Evolutionary conservation across 345 rosid species (phyloP).

Genomic region (Kernera saxatilis): DNA sequence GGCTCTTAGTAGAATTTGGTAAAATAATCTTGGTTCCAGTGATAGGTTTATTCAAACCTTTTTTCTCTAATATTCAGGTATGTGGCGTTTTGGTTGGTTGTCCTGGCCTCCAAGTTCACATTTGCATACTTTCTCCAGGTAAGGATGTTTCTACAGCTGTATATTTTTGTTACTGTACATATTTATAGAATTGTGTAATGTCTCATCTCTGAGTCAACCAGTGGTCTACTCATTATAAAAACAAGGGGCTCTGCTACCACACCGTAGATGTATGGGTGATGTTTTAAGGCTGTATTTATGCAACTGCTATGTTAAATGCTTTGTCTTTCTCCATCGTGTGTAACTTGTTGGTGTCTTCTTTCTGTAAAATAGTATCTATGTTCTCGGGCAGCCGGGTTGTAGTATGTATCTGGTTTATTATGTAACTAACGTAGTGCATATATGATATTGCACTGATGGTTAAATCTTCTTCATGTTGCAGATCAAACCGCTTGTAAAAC

Average conservation of each 20-base stretch:
- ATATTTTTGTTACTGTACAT: background rate
- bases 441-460: constrained; percentile 3
- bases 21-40: background rate
- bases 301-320: too few relatives aligned
- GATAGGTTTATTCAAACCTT: background rate
- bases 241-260: background rate
- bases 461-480: constrained; percentile 34
- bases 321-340: background rate
- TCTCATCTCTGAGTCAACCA: background rate
- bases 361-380: too few relatives aligned
- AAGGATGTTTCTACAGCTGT: constrained; percentile 34
- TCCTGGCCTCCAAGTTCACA: constrained; percentile 75
- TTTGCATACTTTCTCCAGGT: constrained; percentile 99
- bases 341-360: background rate
- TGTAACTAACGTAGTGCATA: background rate
- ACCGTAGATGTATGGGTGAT: background rate
- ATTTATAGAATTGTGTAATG: background rate
- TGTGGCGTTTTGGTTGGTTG: constrained; percentile 90
- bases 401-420: background rate
- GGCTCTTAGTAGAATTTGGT: constrained; percentile 4
- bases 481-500: constrained; percentile 85
- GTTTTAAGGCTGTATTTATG: background rate
- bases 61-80: constrained; percentile 47
- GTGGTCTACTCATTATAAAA: background rate
- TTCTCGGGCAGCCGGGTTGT: too few relatives aligned